Conservation (phyloP, 495 filamentous ascomycete species). For the Mytilinidion resinicola region DNA sequence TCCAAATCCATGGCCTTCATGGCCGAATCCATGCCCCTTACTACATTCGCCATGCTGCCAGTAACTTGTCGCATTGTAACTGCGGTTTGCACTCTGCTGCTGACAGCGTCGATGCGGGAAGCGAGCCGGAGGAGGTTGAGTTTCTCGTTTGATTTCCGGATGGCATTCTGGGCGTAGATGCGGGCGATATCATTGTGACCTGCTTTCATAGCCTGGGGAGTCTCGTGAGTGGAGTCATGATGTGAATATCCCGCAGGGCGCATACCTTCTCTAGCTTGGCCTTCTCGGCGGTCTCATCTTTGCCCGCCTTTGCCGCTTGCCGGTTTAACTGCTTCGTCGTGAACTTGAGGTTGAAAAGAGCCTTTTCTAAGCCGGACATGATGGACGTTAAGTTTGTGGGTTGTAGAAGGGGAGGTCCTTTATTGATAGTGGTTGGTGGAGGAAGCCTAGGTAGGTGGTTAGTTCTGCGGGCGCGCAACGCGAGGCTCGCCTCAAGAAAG, state of each 20-base stretch:
- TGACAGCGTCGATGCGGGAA: conserved; percentile 57
- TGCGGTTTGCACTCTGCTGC: conserved; percentile 56
- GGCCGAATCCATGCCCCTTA: conserved; percentile 57
- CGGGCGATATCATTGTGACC: conserved; percentile 70
- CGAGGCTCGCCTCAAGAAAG: not conserved
- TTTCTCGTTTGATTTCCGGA: conserved; percentile 67
- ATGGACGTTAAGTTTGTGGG: conserved; percentile 4
- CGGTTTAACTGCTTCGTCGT: conserved; percentile 77
- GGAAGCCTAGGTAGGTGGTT: not conserved
- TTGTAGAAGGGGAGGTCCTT: not conserved
- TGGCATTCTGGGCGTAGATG: conserved; percentile 78
- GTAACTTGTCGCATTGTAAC: conserved; percentile 62
- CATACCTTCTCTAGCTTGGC: conserved; percentile 73
- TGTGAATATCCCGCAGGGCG: not conserved
- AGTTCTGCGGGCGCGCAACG: not conserved
- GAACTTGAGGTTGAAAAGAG: conserved; percentile 68
- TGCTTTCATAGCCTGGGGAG: conserved; percentile 49
- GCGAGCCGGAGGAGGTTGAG: conserved; percentile 56
- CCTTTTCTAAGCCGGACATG: conserved; percentile 60
- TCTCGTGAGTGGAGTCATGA: not conserved
- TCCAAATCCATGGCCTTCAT: conserved; percentile 69
- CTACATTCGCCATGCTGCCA: conserved; percentile 57
- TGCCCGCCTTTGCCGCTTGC: conserved; percentile 72
- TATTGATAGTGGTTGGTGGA: not conserved
- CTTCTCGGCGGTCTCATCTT: conserved; percentile 75